Conservation (phyloP, 139 green algal genomes). For the Nannochloris sp. region DNA sequence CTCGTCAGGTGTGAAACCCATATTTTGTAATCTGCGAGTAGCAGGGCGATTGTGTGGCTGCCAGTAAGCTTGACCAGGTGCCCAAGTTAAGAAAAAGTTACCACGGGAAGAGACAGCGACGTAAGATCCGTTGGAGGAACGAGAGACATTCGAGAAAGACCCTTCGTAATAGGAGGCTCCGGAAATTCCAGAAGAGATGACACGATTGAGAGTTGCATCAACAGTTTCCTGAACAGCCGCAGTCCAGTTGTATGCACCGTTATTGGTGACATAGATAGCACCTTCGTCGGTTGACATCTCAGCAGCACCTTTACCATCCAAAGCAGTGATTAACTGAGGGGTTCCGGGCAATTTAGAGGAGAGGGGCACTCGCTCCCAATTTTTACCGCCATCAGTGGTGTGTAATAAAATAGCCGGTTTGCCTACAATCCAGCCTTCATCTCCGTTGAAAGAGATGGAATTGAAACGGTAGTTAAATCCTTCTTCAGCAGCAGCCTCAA, state of each 20-base stretch:
- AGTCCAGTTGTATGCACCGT: slow-evolving; percentile 90
- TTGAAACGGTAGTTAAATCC: slow-evolving; percentile 95
- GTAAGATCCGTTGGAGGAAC: slow-evolving; percentile 74
- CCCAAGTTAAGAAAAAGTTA: slow-evolving; percentile 99
- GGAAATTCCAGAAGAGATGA: slow-evolving; percentile 76
- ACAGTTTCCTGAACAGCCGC: slow-evolving; percentile 98
- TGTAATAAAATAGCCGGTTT: slow-evolving; percentile 98
- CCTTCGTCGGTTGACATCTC: slow-evolving; percentile 98
- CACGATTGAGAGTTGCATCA: slow-evolving; percentile 94
- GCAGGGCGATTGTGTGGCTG: slow-evolving; percentile 86
- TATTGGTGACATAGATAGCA: slow-evolving; percentile 96
- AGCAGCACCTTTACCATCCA: slow-evolving; percentile 58
- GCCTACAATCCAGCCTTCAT: slow-evolving; percentile 98
- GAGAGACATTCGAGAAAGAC: slow-evolving; percentile 84
- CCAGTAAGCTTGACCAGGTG: slow-evolving; percentile 86
- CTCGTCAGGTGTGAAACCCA: slow-evolving; percentile 82
- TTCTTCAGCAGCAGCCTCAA: slow-evolving; percentile 53
- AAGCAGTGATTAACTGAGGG: slow-evolving; percentile 70
- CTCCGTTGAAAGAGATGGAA: slow-evolving; percentile 86
- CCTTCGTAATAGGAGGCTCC: slow-evolving; percentile 98
- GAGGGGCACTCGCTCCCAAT: slow-evolving; percentile 94
- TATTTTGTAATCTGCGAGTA: slow-evolving; percentile 90
- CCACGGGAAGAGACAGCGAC: slow-evolving; percentile 88
- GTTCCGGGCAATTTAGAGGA: slow-evolving; percentile 85
- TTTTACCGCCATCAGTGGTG: slow-evolving; percentile 86